Base-by-base conservation (phyloP, 192 early-diverging fungal species). In the Lunasporangiospora selenospora region DNA sequence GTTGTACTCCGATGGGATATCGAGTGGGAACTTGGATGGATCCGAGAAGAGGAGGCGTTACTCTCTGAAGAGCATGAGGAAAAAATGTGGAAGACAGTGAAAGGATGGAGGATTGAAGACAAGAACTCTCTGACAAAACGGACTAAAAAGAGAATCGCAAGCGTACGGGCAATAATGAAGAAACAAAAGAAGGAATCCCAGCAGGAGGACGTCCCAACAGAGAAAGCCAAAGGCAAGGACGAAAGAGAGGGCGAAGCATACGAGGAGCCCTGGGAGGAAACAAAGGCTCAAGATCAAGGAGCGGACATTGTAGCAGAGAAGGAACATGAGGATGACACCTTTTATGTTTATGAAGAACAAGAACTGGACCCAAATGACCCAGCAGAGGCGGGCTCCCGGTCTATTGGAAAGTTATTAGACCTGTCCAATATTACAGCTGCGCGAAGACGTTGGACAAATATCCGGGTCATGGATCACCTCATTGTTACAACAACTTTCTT, bases 401-500 rank as follows among this genome's bases (percentile, higher is more conserved):
- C n/a, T n/a, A n/a, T n/a, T n/a, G n/a, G n/a, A 10, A 30, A 15
- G 21, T 32, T 4, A 51, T n/a, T 16, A 29, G 27, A 30, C 8
- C 19, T 10, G 9, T 11, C 6, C 26, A 6, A 13, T 23, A 46
- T 13, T 46, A 23, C 8, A 8, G 8, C 18, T 23, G 19, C 18
- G 45, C 52, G 0, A 1, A 12, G 19, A 53, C 52, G 0, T 10
- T 32, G 21, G 11, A 30, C 18, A 18, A 39, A 6, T 43, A 67
- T 46, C 10, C 31, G 60, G 0, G 60, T 64, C 10, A 39, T 60
- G 12, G 65, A 73, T 45, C 67, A 52, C 39, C 40, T 56, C 18
- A 76, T 77, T 15, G 2, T 71, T n/a, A 70, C 57, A 5, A 71
- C 64, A 33, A 9, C 53, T 18, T 78, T 75, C 54, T 83, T 88